Percentiles rank a stretch among this genome's conserved stretches.
Evolutionary conservation across 495 filamentous ascomycete genomes (phyloP).

Genomic region (Aspergillus nanangensis): DNA sequence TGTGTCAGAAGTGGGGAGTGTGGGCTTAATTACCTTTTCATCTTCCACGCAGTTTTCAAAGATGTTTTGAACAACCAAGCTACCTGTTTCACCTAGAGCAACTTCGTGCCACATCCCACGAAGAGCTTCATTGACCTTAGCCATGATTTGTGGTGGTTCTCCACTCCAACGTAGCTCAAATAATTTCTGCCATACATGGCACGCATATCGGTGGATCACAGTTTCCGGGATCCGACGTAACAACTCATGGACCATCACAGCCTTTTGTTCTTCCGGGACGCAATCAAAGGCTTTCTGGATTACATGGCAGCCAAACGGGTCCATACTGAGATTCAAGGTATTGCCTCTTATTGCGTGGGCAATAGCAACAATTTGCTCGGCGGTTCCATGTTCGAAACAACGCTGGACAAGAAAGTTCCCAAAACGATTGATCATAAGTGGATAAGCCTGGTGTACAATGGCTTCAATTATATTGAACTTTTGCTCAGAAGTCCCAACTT

Average conservation of each 20-base stretch:
- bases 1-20: no score
- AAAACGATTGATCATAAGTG: constrained; percentile 90
- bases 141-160: constrained; percentile 96
- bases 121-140: constrained; percentile 92
- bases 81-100: constrained; percentile 92
- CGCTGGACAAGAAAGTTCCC: constrained; percentile 99
- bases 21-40: constrained; percentile 76
- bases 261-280: constrained; percentile 96
- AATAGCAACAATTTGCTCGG: constrained; percentile 92
- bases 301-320: constrained; percentile 97
- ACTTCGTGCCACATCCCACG: constrained; percentile 99
- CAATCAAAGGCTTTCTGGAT: constrained; percentile 98
- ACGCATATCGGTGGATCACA: constrained; percentile 96
- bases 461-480: constrained; percentile 96
- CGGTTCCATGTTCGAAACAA: constrained; percentile 96
- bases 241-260: constrained; percentile 95
- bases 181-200: constrained; percentile 99
- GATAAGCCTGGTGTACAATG: constrained; percentile 93
- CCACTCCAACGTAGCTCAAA: constrained; percentile 95
- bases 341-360: constrained; percentile 93
- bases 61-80: constrained; percentile 97
- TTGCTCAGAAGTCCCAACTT: constrained; percentile 91
- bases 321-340: constrained; percentile 92
- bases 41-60: constrained; percentile 99
- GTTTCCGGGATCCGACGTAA: constrained; percentile 95